Percentiles rank a stretch among this genome's conserved stretches.
Evolutionary conservation across 768 basidiomycete species (phyloP).

Genomic region (Mycena olivaceomarginata): DNA sequence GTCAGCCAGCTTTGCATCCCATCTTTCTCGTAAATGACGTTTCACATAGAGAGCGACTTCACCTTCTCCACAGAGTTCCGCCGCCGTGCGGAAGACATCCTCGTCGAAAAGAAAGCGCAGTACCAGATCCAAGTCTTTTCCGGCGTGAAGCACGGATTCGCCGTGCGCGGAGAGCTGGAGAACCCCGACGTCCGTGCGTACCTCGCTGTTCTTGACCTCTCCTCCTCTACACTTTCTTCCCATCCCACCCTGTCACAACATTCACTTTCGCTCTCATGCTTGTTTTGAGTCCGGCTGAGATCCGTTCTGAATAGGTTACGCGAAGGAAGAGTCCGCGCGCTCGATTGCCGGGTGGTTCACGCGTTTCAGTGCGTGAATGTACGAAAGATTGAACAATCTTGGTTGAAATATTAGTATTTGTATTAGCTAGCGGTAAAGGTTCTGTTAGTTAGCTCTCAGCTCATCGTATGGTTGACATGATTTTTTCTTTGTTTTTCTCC

Average conservation of each 20-base stretch:
- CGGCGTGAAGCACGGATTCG: constrained; percentile 69
- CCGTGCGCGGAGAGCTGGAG: constrained; percentile 65
- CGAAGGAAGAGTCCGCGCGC: constrained; percentile 75
- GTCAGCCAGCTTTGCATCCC: constrained; percentile 50
- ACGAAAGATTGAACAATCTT: neutral
- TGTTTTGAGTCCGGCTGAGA: neutral
- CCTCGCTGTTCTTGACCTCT: neutral
- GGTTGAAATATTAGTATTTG: no score
- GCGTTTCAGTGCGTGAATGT: constrained; percentile 57
- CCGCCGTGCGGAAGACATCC: constrained; percentile 73
- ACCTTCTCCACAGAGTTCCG: constrained; percentile 74
- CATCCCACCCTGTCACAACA: no score
- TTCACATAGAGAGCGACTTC: constrained; percentile 67
- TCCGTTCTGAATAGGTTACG: constrained; percentile 67
- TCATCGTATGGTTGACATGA: no score
- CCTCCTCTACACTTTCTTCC: no score
- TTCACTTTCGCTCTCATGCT: no score
- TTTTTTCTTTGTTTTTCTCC: no score
- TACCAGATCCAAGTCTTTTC: constrained; percentile 79
- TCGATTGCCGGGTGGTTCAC: constrained; percentile 71
- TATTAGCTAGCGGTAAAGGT: no score
- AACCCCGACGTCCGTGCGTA: constrained; percentile 53
- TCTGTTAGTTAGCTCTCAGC: no score
- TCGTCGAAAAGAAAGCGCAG: constrained; percentile 67
- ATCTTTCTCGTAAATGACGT: no score